Base-by-base conservation (phyloP, 441 rosid species). In the Biscutella laevigata region DNA sequence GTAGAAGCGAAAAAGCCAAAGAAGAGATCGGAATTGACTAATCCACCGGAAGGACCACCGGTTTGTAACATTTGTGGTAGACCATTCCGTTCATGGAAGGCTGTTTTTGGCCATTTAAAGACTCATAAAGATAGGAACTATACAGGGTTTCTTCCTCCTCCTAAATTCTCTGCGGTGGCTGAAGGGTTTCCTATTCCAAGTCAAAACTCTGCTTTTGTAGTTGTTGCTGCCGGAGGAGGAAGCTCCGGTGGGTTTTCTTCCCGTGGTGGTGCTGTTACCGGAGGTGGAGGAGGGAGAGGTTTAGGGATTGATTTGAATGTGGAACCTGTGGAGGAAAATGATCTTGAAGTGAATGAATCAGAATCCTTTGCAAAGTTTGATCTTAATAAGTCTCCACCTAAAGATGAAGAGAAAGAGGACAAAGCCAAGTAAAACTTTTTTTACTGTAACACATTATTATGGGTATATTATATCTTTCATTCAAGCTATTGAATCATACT, bases 71-170 rank as follows among this genome's bases (percentile, higher is more conserved):
- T 45, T 0, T 75, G 79, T 19, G 47, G 53, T 0, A 54, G 24
- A 34, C 21, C 8, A 2, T 71, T 71, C 17, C 4, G 33, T 7
- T 36, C 68, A 0, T 71, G 71, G 72, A 69, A 69, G 49, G 76
- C 67, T 2, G 59, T 71, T 4, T 71, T 66, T 4, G 76, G 74
- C 5, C 79, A 75, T 11, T 9, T 69, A 49, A 62, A 70, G 33
- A 13, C 47, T 20, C 76, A 74, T 19, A 68, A 59, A 4, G 57
- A 45, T 0, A 59, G 57, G 12, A 54, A 34, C 19, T 44, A 59
- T n/a, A 33, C 13, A 5, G 71, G 57, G 4, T 53, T 39, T 17
- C 19, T 32, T 1, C 71, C 71, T 0, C 71, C 71, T n/a, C 71
- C 53, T 14, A 54, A 3, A 5, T 60, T 67, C 17, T 19, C 67